These are phyloP conservation scores for Solanum piurae DNA, from an alignment of 257 asterid genomes.

Conservation along the genomic window DNA sequence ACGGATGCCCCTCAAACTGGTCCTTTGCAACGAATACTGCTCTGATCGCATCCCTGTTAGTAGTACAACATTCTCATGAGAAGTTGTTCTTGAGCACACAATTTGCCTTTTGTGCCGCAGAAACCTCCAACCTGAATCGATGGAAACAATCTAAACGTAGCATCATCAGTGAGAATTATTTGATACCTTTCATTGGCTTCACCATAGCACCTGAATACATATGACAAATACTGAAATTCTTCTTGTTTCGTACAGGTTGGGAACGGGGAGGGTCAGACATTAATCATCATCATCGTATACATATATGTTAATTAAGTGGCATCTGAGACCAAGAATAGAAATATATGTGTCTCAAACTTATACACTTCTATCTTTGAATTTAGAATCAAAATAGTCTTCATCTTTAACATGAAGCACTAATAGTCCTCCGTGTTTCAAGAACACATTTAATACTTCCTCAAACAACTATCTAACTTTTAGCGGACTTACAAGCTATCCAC, in stretches of 20 bases:
- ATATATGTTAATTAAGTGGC: too few species aligned
- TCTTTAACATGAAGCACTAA: neutral
- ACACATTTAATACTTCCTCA: neutral
- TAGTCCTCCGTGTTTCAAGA: neutral
- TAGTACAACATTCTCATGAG: neutral
- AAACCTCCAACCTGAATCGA: neutral
- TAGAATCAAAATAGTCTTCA: too few species aligned
- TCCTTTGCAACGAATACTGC: neutral
- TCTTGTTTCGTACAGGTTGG: neutral
- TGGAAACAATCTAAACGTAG: neutral
- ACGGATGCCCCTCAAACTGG: neutral
- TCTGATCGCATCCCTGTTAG: too few species aligned
- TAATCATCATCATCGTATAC: neutral
- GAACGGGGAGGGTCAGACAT: neutral
- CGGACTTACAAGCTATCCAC: neutral
- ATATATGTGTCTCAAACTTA: too few species aligned
- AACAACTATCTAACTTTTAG: neutral
- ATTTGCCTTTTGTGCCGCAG: neutral
- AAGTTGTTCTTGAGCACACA: neutral
- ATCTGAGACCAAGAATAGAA: too few species aligned
- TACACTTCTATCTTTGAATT: too few species aligned
- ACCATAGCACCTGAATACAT: neutral
- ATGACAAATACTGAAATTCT: neutral
- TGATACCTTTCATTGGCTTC: neutral
- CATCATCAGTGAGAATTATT: neutral